Evolutionary conservation across 441 rosid genomes (phyloP).

Genomic region (Corymbia citriodora): DNA sequence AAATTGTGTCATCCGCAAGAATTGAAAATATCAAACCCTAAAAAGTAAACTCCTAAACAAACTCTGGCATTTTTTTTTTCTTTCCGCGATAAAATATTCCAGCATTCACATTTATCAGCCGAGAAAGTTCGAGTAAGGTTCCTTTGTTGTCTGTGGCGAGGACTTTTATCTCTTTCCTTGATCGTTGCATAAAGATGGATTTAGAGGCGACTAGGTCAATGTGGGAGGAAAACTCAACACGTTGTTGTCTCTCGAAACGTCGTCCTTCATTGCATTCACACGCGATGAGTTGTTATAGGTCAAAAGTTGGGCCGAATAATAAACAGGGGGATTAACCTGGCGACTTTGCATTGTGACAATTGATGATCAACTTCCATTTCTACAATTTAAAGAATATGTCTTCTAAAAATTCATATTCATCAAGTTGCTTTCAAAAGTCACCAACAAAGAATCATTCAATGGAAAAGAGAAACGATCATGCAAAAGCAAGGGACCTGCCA

Average conservation of each 20-base stretch:
- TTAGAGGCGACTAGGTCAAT: neutral
- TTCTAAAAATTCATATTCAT: neutral
- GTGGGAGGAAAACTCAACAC: neutral
- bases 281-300: fast-evolving
- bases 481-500: neutral
- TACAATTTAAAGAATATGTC: neutral
- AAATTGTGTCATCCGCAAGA: neutral
- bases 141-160: fast-evolving
- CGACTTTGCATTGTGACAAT: neutral
- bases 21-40: neutral
- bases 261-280: neutral
- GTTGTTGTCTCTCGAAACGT: fast-evolving
- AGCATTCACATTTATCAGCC: neutral
- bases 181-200: neutral
- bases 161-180: neutral
- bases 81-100: neutral
- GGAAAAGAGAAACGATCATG: neutral
- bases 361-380: neutral
- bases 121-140: neutral
- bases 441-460: neutral
- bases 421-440: neutral
- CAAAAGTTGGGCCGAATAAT: fast-evolving
- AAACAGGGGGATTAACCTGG: neutral
- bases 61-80: neutral
- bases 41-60: neutral